Percentiles rank a stretch among this genome's conserved stretches.
These are phyloP conservation scores for Debaryomyces coudertii DNA, from an alignment of 1,139 yeast genomes.

Conservation along the genomic window DNA sequence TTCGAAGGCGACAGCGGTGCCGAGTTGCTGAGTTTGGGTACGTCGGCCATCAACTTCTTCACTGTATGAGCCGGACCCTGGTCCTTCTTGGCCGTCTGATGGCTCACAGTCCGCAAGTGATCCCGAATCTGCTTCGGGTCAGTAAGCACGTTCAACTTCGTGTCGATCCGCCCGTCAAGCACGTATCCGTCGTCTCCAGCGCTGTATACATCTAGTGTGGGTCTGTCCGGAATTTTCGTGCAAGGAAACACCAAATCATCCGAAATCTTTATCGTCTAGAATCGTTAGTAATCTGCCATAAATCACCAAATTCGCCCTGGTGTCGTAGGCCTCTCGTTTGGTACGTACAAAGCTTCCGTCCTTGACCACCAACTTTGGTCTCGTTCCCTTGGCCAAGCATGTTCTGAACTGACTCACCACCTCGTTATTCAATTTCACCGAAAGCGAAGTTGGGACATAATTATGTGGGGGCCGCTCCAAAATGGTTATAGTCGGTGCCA, in stretches of 20 bases:
- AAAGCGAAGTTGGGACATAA: conserved; percentile 24
- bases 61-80: background rate
- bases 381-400: conserved; percentile 19
- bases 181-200: conserved; percentile 15
- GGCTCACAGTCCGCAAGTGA: conserved; percentile 13
- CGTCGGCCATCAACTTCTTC: background rate
- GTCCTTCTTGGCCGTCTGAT: conserved; percentile 7
- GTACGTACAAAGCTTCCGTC: conserved; percentile 38
- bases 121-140: conserved; percentile 35
- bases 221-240: conserved; percentile 37
- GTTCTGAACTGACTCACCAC: conserved; percentile 25
- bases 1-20: conserved; percentile 12
- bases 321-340: background rate
- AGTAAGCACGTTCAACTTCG: conserved; percentile 36
- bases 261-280: conserved; percentile 35
- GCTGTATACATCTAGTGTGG: conserved; percentile 40
- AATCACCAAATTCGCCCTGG: background rate
- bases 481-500: conserved; percentile 6
- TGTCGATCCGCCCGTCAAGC: conserved; percentile 37
- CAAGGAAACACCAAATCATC: conserved; percentile 38
- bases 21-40: conserved; percentile 11
- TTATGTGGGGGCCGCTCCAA: conserved; percentile 9
- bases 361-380: conserved; percentile 40
- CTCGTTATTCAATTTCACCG: conserved; percentile 32
- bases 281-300: conserved; percentile 6